phyloP scores from a whole-genome alignment of 352 stramenopile species.

The Pythium aphanidermatum region DNA sequence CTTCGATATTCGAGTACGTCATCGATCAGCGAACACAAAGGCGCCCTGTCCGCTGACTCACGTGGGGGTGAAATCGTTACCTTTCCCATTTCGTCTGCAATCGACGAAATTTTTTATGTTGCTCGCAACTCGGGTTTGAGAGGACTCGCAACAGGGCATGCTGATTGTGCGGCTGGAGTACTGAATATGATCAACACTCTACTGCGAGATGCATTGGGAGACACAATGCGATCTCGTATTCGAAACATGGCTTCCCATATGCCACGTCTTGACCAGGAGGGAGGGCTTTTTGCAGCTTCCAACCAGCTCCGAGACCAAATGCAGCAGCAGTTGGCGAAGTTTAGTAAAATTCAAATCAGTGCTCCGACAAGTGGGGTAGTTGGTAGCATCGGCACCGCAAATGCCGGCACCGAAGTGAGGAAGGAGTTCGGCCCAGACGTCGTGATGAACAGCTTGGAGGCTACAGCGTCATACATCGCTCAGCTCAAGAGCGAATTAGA shows the following conservation, averaged over 20 bases:
- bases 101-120: slow-evolving; percentile 88
- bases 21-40: too few species aligned
- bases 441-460: slow-evolving; percentile 79
- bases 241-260: slow-evolving; percentile 60
- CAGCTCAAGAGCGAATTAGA: slow-evolving; percentile 80
- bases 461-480: slow-evolving; percentile 66
- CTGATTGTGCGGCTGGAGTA: slow-evolving; percentile 74
- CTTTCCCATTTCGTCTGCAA: slow-evolving; percentile 74
- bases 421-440: slow-evolving; percentile 68
- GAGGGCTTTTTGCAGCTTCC: slow-evolving; percentile 40
- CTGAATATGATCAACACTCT: slow-evolving; percentile 86
- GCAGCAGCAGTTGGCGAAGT: slow-evolving; percentile 79
- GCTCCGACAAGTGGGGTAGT: not conserved
- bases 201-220: slow-evolving; percentile 65
- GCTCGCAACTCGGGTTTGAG: slow-evolving; percentile 71
- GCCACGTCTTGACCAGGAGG: slow-evolving; percentile 49
- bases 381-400: slow-evolving; percentile 1
- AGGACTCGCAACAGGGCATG: slow-evolving; percentile 76
- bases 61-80: slow-evolving; percentile 35
- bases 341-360: slow-evolving; percentile 62
- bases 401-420: slow-evolving; percentile 24
- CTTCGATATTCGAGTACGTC: slow-evolving; percentile 47
- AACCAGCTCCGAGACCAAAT: slow-evolving; percentile 83
- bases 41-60: too few species aligned
- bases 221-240: slow-evolving; percentile 76